phyloP scores from a whole-genome alignment of 2,329 filamentous ascomycete species.

The Aspergillus transmontanensis region DNA sequence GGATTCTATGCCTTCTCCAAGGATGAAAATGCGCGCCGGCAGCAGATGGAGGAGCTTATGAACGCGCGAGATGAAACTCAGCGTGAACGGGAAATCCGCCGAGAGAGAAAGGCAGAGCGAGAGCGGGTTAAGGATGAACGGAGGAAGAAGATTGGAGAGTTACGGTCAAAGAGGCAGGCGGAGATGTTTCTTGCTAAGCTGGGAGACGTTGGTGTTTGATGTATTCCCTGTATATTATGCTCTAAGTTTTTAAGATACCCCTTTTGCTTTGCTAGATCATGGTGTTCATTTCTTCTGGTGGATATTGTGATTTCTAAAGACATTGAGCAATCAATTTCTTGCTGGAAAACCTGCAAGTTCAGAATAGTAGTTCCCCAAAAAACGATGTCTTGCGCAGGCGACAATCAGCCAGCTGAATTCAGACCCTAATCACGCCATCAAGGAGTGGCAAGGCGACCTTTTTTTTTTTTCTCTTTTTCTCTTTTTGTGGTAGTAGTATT shows the following conservation, averaged over 20 bases:
- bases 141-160: slow-evolving; percentile 51
- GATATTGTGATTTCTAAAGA: background rate
- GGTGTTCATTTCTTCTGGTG: background rate
- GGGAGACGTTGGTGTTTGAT: slow-evolving; percentile 36
- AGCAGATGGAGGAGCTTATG: slow-evolving; percentile 76
- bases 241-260: slow-evolving; percentile 15
- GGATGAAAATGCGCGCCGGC: slow-evolving; percentile 66
- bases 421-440: background rate
- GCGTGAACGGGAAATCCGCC: slow-evolving; percentile 58
- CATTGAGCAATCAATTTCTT: background rate
- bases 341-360: background rate
- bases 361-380: background rate
- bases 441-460: background rate
- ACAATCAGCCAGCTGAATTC: background rate
- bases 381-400: background rate
- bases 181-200: slow-evolving; percentile 70
- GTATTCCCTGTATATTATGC: slow-evolving; percentile 5
- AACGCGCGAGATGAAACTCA: slow-evolving; percentile 71
- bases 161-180: slow-evolving; percentile 67
- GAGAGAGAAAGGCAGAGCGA: slow-evolving; percentile 61
- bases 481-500: background rate
- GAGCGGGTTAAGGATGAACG: slow-evolving; percentile 64
- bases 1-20: slow-evolving; percentile 89
- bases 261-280: background rate
- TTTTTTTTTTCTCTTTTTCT: background rate